Evolutionary conservation across 2,329 filamentous ascomycete genomes (phyloP).

Genomic region (Alternaria solani): DNA sequence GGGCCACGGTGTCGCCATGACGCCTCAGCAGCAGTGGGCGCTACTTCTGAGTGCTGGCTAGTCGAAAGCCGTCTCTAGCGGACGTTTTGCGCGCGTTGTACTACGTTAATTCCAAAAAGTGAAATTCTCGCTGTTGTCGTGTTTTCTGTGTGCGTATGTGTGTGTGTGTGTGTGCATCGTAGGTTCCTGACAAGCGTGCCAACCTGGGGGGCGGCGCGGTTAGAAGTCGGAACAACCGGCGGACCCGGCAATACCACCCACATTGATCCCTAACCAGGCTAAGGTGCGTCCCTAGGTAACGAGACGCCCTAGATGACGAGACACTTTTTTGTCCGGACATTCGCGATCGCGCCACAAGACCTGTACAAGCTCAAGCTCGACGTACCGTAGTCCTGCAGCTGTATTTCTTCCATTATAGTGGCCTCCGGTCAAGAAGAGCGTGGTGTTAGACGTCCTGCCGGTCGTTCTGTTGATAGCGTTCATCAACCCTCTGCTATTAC

Average conservation of each 20-base stretch:
- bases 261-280: background rate
- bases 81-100: no score
- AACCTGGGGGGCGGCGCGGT: background rate
- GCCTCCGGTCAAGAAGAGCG: background rate
- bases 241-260: background rate
- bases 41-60: slow-evolving; percentile 10
- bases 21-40: slow-evolving; percentile 21
- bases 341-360: no score
- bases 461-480: background rate
- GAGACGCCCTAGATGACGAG: no score
- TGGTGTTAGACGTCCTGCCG: background rate
- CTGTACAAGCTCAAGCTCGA: no score
- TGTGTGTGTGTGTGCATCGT: no score
- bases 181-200: no score
- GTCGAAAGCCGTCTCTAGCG: slow-evolving; percentile 6
- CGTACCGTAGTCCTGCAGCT: no score
- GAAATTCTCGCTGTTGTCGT: no score
- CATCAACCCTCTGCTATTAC: background rate
- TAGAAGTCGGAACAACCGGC: background rate
- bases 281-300: background rate
- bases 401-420: background rate
- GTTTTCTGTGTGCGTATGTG: no score
- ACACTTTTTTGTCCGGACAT: no score
- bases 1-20: slow-evolving; percentile 4
- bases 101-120: no score